These are phyloP conservation scores for Oxytropis ochrocephala DNA, from an alignment of 306 rosid genomes.

Conservation along the genomic window DNA sequence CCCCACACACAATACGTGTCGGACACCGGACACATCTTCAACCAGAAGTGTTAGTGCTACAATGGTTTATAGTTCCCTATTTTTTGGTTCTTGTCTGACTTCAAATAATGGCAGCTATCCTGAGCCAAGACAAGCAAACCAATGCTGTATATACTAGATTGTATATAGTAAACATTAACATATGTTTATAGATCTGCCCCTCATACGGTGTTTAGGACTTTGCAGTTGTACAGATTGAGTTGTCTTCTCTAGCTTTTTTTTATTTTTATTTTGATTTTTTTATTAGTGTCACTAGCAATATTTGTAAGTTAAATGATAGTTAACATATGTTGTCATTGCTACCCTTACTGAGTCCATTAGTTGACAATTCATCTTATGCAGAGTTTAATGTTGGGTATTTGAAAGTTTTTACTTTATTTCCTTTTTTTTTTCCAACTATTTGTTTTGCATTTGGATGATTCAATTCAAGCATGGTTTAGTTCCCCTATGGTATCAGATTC, in stretches of 20 bases:
- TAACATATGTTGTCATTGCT: neutral
- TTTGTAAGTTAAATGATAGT: neutral
- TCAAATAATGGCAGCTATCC: neutral
- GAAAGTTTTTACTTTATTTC: neutral
- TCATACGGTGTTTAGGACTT: neutral
- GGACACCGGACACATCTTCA: too few relatives aligned
- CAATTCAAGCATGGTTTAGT: too few relatives aligned
- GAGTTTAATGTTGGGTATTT: neutral
- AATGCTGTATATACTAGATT: constrained; percentile 28
- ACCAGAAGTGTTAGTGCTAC: too few relatives aligned
- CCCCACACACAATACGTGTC: too few relatives aligned
- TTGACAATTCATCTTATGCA: neutral
- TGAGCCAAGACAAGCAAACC: constrained; percentile 15
- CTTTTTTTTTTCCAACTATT: neutral
- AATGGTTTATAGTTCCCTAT: constrained; percentile 8
- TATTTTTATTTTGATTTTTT: too few relatives aligned
- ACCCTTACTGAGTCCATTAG: neutral
- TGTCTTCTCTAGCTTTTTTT: neutral
- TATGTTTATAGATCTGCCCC: neutral
- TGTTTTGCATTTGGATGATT: too few relatives aligned
- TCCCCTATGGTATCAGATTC: too few relatives aligned
- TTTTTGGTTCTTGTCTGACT: neutral
- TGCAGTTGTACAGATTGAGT: constrained; percentile 17
- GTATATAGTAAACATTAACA: constrained; percentile 3
- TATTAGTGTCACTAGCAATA: neutral